Evolutionary conservation across 2,329 filamentous ascomycete species (phyloP).

Genomic region (Leptographium radiaticola): DNA sequence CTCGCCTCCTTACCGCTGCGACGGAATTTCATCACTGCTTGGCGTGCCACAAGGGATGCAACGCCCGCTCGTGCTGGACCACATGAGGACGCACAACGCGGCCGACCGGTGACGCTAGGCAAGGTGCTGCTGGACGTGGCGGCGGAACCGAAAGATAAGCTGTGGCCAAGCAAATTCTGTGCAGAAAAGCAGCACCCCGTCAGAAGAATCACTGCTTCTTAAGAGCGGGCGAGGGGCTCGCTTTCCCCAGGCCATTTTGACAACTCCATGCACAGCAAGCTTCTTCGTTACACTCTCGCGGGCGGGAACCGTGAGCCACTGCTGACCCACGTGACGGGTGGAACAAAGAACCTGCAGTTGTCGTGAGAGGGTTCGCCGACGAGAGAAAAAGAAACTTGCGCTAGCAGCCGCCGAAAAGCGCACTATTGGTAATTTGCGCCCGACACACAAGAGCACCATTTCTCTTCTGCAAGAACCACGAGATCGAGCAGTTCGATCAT

Average conservation of each 20-base stretch:
- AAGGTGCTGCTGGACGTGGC: background rate
- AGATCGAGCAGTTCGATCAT: background rate
- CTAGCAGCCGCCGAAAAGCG: background rate
- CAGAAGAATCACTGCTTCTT: too few species aligned
- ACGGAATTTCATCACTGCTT: too few species aligned
- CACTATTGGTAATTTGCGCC: background rate
- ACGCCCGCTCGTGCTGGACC: too few species aligned
- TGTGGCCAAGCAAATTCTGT: background rate
- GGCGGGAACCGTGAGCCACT: background rate
- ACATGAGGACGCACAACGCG: background rate
- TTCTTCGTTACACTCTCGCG: too few species aligned
- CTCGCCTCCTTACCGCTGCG: too few species aligned
- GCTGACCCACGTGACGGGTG: background rate
- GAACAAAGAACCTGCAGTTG: background rate
- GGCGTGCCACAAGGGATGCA: too few species aligned
- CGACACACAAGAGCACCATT: too few species aligned
- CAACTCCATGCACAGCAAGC: too few species aligned
- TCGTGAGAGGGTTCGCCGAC: background rate
- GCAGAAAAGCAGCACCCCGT: background rate
- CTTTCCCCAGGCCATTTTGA: too few species aligned
- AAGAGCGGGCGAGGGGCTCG: too few species aligned
- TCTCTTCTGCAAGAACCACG: background rate
- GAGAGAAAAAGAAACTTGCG: background rate
- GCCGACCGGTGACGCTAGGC: background rate
- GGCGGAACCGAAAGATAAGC: background rate